These are phyloP conservation scores for Papiliotrema fonsecae DNA, from an alignment of 1,284 basidiomycete genomes.

Conservation along the genomic window DNA sequence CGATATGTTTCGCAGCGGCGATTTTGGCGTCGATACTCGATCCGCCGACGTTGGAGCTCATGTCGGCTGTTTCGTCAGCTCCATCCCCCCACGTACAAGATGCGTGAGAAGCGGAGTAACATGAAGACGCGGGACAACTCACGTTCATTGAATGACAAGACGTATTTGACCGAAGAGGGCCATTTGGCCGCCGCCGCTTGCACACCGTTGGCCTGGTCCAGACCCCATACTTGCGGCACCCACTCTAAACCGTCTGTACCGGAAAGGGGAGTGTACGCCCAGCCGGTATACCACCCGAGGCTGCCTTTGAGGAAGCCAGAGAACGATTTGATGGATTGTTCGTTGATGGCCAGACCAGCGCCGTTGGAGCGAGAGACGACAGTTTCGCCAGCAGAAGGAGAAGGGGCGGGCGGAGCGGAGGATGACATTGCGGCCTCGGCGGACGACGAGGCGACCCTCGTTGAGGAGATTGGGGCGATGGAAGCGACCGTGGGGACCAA, in stretches of 20 bases:
- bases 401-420: neutral
- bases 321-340: neutral
- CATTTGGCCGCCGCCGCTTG: constrained; percentile 2
- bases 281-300: neutral
- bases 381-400: neutral
- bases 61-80: constrained; percentile 12
- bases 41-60: constrained; percentile 13
- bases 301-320: neutral
- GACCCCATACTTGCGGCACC: neutral
- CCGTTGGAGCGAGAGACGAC: neutral
- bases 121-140: constrained; percentile 8
- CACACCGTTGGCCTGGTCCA: constrained; percentile 4
- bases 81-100: neutral
- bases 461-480: neutral
- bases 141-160: constrained; percentile 38
- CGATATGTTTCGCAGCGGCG: constrained; percentile 26
- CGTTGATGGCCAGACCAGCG: constrained; percentile 1
- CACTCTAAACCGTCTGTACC: neutral
- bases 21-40: constrained; percentile 15
- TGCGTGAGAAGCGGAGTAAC: neutral
- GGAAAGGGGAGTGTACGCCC: neutral
- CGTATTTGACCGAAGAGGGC: constrained; percentile 13
- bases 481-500: too few relatives aligned
- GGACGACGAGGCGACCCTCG: too few relatives aligned
- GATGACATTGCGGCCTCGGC: too few relatives aligned